Base-by-base conservation (phyloP, 208 protist species). In the Leishmania mexicana region DNA sequence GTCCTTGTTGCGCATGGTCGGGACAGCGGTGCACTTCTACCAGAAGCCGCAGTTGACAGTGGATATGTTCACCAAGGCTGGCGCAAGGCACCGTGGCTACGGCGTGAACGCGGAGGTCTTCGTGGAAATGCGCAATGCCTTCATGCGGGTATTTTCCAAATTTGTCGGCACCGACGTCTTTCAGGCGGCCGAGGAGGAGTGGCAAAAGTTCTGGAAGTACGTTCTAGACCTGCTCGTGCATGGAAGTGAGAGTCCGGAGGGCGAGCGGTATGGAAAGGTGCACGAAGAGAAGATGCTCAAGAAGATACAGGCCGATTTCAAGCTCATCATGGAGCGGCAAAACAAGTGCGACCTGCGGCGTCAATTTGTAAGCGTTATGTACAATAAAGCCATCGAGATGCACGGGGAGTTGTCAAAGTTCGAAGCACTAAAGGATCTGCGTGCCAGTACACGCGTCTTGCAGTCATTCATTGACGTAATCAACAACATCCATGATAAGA, bases 131-230 rank as follows among this genome's bases (percentile, higher is more conserved):
- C 76, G 85, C 62, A 86, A 88, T 42, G 81, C 90, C 15, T 95
- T 96, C 73, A 93, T 96, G 74, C 89, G 86, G 75, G 88, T 92
- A 6, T 95, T 96, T 51, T 91, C 93, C 8, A 89, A 89, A 60
- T 95, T 93, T 75, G 88, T 96, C 60, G 91, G 91, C 19, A 57
- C 85, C 6, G 84, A 88, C 60, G 89, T 94, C 10, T 96, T 92
- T 67, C 81, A 83, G 13, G 81, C 84, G 0, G 84, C 85, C 8
- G 79, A 90, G 78, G 85, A 90, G n/a, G 90, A 95, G 75, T 96
- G 93, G 91, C 38, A 86, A 31, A 85, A 87, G 51, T 94, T 94
- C 70, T 96, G 91, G 93, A 81, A 78, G 40, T 81, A 81, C 0
- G 64, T 95, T 19, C 77, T 94, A 17, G 85, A 93, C 21, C 76